phyloP scores from a whole-genome alignment of 2,329 filamentous ascomycete genomes.

The Neurospora sp. region DNA sequence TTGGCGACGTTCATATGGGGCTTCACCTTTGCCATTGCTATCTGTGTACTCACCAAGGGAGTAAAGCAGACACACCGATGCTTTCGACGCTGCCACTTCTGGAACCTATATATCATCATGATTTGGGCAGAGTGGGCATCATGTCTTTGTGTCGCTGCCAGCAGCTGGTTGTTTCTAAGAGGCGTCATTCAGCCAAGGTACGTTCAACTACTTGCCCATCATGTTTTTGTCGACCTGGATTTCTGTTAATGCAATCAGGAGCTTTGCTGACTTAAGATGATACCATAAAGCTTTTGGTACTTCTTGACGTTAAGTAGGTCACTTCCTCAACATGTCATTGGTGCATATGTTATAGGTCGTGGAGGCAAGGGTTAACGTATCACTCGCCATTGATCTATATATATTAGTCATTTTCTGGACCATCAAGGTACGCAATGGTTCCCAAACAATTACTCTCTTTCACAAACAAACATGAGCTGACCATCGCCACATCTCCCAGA shows the following conservation, averaged over 20 bases:
- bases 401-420: slow-evolving; percentile 10
- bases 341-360: not conserved
- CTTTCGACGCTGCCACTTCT: slow-evolving; percentile 17
- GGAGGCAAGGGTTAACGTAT: not conserved
- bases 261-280: not conserved
- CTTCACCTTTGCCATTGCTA: slow-evolving; percentile 24
- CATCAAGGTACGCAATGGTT: slow-evolving; percentile 8
- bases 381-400: not conserved
- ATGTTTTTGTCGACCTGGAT: not conserved
- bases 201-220: slow-evolving; percentile 7
- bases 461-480: not conserved
- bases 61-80: slow-evolving; percentile 23
- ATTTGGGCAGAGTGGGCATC: slow-evolving; percentile 26
- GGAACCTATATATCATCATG: slow-evolving; percentile 27
- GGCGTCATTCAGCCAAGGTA: slow-evolving; percentile 20
- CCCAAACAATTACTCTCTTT: no score
- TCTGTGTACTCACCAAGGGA: slow-evolving; percentile 22
- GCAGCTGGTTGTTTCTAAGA: slow-evolving; percentile 25
- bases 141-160: slow-evolving; percentile 20
- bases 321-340: not conserved
- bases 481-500: slow-evolving; percentile 15
- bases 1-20: slow-evolving; percentile 23
- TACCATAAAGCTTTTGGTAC: slow-evolving; percentile 17
- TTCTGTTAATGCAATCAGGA: not conserved
- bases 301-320: slow-evolving; percentile 15